Evolutionary conservation across 768 basidiomycete species (phyloP), one percentile per base, ranked within the genome.

Genomic region (Termitomyces sp.): DNA sequence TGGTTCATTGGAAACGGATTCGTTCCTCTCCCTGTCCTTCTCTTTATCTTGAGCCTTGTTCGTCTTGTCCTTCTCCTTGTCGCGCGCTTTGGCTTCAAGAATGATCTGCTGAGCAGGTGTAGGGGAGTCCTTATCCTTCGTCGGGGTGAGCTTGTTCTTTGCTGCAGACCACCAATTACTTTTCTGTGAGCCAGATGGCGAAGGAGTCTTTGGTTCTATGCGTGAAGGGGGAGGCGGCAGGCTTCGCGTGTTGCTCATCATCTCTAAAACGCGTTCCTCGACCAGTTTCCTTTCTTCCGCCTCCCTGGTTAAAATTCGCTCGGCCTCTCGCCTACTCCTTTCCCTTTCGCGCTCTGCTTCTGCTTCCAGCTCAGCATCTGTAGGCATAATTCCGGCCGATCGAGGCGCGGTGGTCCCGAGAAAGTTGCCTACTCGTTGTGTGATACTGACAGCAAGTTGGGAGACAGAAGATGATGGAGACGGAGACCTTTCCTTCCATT

Each of bases 81-180:
- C 82, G 42, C 81, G 77, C 19, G 80, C 73, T 65, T 91, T 89
- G 17, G 88, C 75, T 8, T 93, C 90, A 55, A 80, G 77, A 47
- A 92, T 84, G 53, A 94, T 77, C 62, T 91, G 89, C 64, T 93
- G 91, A 0, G 91, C 91, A 9, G 91, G 89, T 0, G 91, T 93
- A n/a, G 90, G 81, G 17, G 72, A 67, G 14, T 88, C 83, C 63
- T 80, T 81, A 11, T 85, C 85, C 63, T 91, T 93, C 12, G 86
- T 86, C 2, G 91, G 89, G 0, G 89, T 91, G 10, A 94, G 77
- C 61, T 74, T 83, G 61, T 81, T 82, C 76, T 89, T 92, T 19
- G 90, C 83, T 3, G 82, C 76, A 11, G 79, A 69, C 88, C 90
- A 91, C 91, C 91, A 93, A 12, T 32, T 44, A 19, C 32, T 53